Evolutionary conservation across 306 rosid species (phyloP), one percentile per base, ranked within the genome.

Genomic region (Rosa multiflora): DNA sequence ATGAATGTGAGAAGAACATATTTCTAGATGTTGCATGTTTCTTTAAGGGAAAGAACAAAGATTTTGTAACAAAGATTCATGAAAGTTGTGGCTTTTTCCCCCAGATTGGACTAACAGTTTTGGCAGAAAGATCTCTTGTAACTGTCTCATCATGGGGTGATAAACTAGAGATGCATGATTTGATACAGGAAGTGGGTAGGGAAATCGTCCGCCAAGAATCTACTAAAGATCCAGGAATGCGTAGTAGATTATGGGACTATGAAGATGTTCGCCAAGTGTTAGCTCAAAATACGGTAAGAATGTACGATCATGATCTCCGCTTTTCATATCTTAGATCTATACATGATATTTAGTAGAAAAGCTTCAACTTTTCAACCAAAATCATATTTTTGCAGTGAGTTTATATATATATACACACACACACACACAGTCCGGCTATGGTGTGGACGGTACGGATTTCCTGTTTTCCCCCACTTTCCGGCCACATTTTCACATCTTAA

Each of bases 31-130:
- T 55, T 18, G 62, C 62, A 12, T 86, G 90, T 73, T 88, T 86
- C 83, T 88, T 88, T 47, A 82, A 83, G 12, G 86, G 87, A 62
- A 76, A 62, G 74, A 10, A 44, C 20, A 10, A 12, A 32, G 82
- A 73, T 21, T 29, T 21, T 76, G 86, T 80, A 1, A 62, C 29
- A 15, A 44, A 73, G 21, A 32, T 82, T 10, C 71, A 82, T 9
- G 75, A 82, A 21, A 72, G 32, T 29, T 52, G 75, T 55, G 88
- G 82, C 4, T 69, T 74, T 64, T n/a, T 10, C 55, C 76, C 89
- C 26, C 10, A 9, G 9, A 83, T 39, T 70, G 87, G 85, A 63
- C 62, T 83, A 37, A 83, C 5, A 56, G 63, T 56, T 23, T n/a
- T 56, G 6, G 63, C 0, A 6, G 63, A 56, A 2, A 56, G 63